Evolutionary conservation across 2,329 filamentous ascomycete genomes (phyloP).

Genomic region (Didymella keratinophila): DNA sequence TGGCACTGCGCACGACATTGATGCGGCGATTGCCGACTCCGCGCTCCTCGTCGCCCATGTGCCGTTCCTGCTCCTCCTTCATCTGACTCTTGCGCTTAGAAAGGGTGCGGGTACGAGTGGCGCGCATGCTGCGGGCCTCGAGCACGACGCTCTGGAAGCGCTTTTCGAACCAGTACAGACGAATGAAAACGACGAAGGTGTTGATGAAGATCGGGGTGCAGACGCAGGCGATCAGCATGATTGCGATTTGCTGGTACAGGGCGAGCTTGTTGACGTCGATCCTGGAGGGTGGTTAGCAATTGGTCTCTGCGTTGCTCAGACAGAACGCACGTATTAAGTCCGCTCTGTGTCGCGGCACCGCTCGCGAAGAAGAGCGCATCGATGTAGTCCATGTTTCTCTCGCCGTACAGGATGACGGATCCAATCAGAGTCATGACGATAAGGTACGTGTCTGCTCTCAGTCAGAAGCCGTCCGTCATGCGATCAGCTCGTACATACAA

Average conservation of each 20-base stretch:
- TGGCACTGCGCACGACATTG: conserved; percentile 68
- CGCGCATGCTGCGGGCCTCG: conserved; percentile 72
- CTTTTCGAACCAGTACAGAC: conserved; percentile 98
- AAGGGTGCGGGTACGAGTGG: conserved; percentile 65
- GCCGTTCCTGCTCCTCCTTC: conserved; percentile 56
- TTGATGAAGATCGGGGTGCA: conserved; percentile 55
- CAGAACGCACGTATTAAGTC: conserved; percentile 74
- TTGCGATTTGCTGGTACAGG: conserved; percentile 61
- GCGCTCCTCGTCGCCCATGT: conserved; percentile 60
- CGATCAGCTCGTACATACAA: conserved; percentile 59
- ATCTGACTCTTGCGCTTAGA: conserved; percentile 60
- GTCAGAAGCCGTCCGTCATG: conserved; percentile 21
- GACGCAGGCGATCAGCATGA: conserved; percentile 48
- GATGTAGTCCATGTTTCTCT: conserved; percentile 73
- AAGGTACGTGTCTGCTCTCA: conserved; percentile 75
- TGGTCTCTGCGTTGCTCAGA: not conserved
- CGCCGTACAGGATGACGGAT: conserved; percentile 78
- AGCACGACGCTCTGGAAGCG: conserved; percentile 84
- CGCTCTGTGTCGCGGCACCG: conserved; percentile 89
- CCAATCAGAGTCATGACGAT: conserved; percentile 74
- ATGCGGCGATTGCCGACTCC: conserved; percentile 74
- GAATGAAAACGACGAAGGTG: conserved; percentile 84
- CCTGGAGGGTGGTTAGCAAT: conserved; percentile 39
- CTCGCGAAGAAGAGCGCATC: conserved; percentile 90
- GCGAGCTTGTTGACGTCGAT: conserved; percentile 59